Evolutionary conservation across 306 rosid species (phyloP), one percentile per base, ranked within the genome.

Genomic region (Trifolium subterraneum): DNA sequence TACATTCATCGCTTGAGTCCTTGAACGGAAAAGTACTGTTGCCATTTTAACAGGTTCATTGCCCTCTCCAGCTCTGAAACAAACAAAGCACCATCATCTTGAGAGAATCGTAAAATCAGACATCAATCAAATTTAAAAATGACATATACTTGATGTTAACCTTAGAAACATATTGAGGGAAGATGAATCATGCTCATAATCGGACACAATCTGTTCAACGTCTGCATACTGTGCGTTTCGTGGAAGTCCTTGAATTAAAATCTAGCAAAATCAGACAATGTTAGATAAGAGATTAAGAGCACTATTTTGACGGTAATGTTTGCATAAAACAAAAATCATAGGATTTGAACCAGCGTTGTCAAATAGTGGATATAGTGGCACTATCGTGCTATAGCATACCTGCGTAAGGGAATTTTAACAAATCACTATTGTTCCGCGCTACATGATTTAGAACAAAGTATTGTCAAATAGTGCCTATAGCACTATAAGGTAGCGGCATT

Each of bases 241-340:
- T 29, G 92, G 92, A 45, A 92, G 6, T 60, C 99, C 99, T 81
- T 81, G 80, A 54, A 92, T 84, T 60, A 92, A 74, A 41, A 95
- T 88, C 99, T 88, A 75, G 33, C 69, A 73, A 78, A 67, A 68
- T 16, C 31, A 63, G 44, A 44, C n/a, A n/a, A n/a, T 25, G 42
- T 65, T 48, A 79, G 78, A 61, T 56, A 74, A 48, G 16, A 44
- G 50, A 44, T 5, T 13, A 44, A 13, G 20, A 63, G 20, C 20
- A 45, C 33, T 73, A 64, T n/a, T 67, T 55, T 64, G 15, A 14
- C 14, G 68, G 75, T 22, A 35, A 55, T 12, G 33, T 73, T 60
- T 14, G 27, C 38, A 48, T 44, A 22, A 50, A 63, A 48, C 50
- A 35, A 35, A 67, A n/a, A n/a, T 9, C 51, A 64, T n/a, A n/a